Conservation (phyloP, 2,329 filamentous ascomycete genomes). For the Pseudogymnoascus sp. region DNA sequence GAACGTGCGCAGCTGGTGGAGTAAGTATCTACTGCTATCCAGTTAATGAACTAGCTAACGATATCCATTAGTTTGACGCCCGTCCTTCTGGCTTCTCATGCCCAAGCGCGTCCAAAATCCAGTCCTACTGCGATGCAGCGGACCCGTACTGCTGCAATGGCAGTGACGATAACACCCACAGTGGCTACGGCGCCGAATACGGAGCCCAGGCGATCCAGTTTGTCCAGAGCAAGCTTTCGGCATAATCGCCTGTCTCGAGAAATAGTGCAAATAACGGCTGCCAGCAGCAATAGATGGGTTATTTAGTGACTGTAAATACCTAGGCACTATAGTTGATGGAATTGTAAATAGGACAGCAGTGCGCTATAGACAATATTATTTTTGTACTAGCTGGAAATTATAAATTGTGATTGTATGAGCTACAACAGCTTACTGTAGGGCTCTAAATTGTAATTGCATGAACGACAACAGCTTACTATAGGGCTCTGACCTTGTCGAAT, state of each 20-base stretch:
- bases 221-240: conserved; percentile 38
- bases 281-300: not conserved
- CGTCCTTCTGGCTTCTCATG: conserved; percentile 52
- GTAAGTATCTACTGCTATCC: conserved; percentile 36
- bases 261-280: not conserved
- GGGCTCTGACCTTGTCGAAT: too few species aligned
- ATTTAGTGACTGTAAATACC: not conserved
- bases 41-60: not conserved
- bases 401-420: not conserved
- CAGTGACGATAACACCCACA: conserved; percentile 51
- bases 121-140: conserved; percentile 57
- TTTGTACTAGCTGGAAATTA: not conserved
- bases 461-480: too few species aligned
- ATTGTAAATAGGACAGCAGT: not conserved
- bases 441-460: too few species aligned
- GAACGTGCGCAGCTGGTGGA: conserved; percentile 49
- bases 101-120: conserved; percentile 38
- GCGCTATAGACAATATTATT: not conserved
- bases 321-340: not conserved
- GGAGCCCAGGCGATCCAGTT: conserved; percentile 52
- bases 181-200: conserved; percentile 58
- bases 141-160: conserved; percentile 64
- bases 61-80: conserved; percentile 46
- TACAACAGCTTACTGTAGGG: too few species aligned
- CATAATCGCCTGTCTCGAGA: not conserved